These are phyloP conservation scores for Candida cerambycidarum DNA, from an alignment of 805 yeast genomes.

Conservation along the genomic window DNA sequence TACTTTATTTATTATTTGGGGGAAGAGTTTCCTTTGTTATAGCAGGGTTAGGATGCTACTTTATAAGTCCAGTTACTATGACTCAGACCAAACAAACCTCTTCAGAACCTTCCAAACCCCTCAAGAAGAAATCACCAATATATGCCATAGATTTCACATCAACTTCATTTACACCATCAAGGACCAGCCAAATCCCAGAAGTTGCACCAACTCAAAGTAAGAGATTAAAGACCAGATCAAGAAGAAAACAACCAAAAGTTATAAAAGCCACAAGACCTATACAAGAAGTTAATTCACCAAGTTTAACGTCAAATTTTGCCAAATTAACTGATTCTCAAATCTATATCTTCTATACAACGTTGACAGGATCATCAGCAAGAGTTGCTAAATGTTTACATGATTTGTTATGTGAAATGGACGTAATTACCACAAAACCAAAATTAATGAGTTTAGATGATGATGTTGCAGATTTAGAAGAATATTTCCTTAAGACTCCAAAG, in stretches of 20 bases:
- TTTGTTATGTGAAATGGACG: constrained; percentile 28
- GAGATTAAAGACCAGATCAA: constrained; percentile 16
- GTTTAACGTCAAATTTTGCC: constrained; percentile 37
- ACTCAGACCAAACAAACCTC: no score
- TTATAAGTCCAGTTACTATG: not conserved
- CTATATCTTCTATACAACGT: constrained; percentile 74
- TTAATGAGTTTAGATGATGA: constrained; percentile 75
- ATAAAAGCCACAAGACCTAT: constrained; percentile 38
- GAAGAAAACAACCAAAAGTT: constrained; percentile 29
- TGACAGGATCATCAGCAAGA: constrained; percentile 79
- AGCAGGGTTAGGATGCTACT: constrained; percentile 9
- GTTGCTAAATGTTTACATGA: constrained; percentile 56
- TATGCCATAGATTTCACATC: constrained; percentile 46
- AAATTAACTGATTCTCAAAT: constrained; percentile 54
- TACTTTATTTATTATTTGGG: constrained; percentile 37
- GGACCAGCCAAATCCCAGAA: constrained; percentile 20
- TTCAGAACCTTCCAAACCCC: no score
- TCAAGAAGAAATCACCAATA: constrained; percentile 30
- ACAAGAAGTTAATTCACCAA: constrained; percentile 23
- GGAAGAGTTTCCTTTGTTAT: constrained; percentile 41
- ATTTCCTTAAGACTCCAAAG: constrained; percentile 64
- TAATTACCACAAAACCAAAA: constrained; percentile 43
- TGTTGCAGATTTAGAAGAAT: constrained; percentile 79
- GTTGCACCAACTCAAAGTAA: constrained; percentile 4
- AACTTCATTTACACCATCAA: constrained; percentile 26